Evolutionary conservation across 2,329 filamentous ascomycete genomes (phyloP), one percentile per base, ranked within the genome.

Genomic region (Colletotrichum karsti): DNA sequence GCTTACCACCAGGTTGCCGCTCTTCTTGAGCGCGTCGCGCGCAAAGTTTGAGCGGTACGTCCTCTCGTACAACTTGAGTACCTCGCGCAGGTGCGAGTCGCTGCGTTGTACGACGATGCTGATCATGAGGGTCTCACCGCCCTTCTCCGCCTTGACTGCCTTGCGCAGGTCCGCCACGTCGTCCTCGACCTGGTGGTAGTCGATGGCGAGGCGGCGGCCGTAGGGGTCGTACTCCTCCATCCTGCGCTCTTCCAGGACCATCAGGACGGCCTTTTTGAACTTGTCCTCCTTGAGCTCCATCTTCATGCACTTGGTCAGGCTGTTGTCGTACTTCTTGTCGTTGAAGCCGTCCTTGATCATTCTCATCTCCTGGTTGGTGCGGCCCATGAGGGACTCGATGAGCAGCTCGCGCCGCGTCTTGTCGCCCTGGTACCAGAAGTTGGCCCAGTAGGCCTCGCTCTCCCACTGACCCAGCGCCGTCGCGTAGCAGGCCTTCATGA

Each of bases 381-480:
- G 90, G 0, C 96, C 96, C 90, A 98, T 97, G 20, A 99, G 87
- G 6, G 91, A 90, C 80, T 99, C 96, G 74, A 98, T 98, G 59
- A 99, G 87, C 37, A 99, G 85, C 79, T 98, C 95, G 6, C 95
- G 90, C 3, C 94, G 88, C 7, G 91, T 93, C 74, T 91, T 93
- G 78, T 95, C 92, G 39, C 91, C 91, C 77, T 98, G 95, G 81
- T 98, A 98, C 91, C 94, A 98, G 80, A 94, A 97, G 78, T 98
- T 98, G 67, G 95, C 94, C 95, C 96, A 99, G 84, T 97, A 97
- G 0, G 94, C 93, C 79, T 99, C 96, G 73, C 91, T 92, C 81
- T 98, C 96, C 91, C 94, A 98, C 58, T 88, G 88, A 9, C 96
- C 96, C 0, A 98, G 87, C 0, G 95, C 94, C 3, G 93, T 95